A percentile compares a stretch with the other conserved stretches of the same genome.
phyloP scores from a whole-genome alignment of 345 rosid species.

The Populus alba region DNA sequence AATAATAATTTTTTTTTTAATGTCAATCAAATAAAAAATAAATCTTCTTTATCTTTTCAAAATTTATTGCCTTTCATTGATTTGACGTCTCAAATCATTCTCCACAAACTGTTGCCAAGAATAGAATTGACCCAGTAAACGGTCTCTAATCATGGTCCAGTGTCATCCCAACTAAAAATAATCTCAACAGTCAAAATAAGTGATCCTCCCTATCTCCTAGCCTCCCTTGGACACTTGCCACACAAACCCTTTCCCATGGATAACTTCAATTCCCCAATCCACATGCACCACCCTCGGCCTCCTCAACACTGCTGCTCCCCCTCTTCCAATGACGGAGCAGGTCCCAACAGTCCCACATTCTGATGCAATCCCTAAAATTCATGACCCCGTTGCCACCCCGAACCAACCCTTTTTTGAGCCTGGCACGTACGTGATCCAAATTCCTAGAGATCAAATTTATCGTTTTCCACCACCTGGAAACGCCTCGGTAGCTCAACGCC shows the following conservation, averaged over 20 bases:
- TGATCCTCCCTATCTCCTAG: neutral
- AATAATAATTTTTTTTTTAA: too few species aligned
- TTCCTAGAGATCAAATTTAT: slow-evolving; percentile 65
- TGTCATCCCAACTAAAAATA: neutral
- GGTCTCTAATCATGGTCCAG: neutral
- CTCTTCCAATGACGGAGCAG: slow-evolving; percentile 48
- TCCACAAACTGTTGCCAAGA: too few species aligned
- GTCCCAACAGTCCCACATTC: slow-evolving; percentile 1
- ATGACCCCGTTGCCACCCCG: neutral
- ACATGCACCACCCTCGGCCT: slow-evolving; percentile 2
- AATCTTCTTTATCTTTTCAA: too few species aligned
- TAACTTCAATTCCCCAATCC: neutral
- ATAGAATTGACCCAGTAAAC: neutral
- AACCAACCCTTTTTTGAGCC: slow-evolving; percentile 13
- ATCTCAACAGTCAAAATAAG: neutral
- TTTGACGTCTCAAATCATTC: too few species aligned
- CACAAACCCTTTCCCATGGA: slow-evolving; percentile 10
- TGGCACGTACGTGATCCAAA: slow-evolving; percentile 45
- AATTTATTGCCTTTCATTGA: too few species aligned
- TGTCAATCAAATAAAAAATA: too few species aligned
- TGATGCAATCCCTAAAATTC: neutral
- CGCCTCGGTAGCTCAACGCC: neutral
- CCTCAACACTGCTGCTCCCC: slow-evolving; percentile 17
- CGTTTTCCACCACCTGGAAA: slow-evolving; percentile 50
- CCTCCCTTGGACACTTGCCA: slow-evolving; percentile 1